Evolutionary conservation across 225 moss, liverwort and hornwort species (phyloP), one percentile per base, ranked within the genome.

Genomic region (Thuidium tamariscinum): DNA sequence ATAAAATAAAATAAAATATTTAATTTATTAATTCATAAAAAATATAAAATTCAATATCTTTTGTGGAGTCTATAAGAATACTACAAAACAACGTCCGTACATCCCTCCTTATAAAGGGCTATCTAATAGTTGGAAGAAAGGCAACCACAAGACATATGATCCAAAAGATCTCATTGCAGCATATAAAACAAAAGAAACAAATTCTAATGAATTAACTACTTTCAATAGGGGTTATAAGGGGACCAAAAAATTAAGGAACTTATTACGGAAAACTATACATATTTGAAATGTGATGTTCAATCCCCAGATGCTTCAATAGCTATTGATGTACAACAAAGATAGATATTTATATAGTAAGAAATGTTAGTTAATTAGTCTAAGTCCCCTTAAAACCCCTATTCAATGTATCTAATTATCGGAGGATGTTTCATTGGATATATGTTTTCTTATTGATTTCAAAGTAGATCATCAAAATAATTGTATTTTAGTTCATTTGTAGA

Each of bases 101-200:
- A 8, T 0, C 8, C 16, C 4, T 63, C 17, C 2, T 32, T 4
- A 8, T 16, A 32, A n/a, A 65, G 19, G 5, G 3, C 10, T 65
- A 19, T n/a, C 10, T 16, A n/a, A 10, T 12, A 0, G 36, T 22
- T 37, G 7, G 0, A 67, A 37, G 3, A 67, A 21, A 0, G 0
- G 44, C 6, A 1, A 22, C 0, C 2, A 0, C 0, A 3, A 6
- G 12, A 66, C 5, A 2, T 0, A 66, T 0, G 1, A 2, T 34
- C 19, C 3, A 20, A 1, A 36, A 19, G 20, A 66, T 36, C 10
- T n/a, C 10, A n/a, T 0, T 3, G 3, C 17, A n/a, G 11, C 5
- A 65, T 29, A 30, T 7, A 30, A 62, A 62, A 30, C 5, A 32
- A 62, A 62, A 16, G 0, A 30, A 61, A 29, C 46, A 7, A 46